Evolutionary conservation across 805 yeast species (phyloP), one percentile per base, ranked within the genome.

Genomic region (Tetrapisispora fleetii): DNA sequence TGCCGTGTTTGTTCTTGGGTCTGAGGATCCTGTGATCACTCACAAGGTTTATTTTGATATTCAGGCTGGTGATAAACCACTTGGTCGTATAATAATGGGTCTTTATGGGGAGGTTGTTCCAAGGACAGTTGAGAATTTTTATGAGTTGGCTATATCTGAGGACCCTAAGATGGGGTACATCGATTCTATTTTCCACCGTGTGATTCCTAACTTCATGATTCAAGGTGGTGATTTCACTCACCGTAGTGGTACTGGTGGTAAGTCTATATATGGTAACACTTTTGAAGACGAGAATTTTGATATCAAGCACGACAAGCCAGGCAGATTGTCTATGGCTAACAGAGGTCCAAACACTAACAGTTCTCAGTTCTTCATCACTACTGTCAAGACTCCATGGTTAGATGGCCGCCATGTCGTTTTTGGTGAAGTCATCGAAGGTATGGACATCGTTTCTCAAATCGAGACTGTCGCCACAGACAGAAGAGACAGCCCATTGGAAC

Each of bases 311-410:
- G 72, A 74, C 73, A 74, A 79, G 69, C 79, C 90, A 76, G 75
- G 87, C 77, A 71, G 82, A 70, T 67, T 86, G 64, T 85, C 95
- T 53, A 90, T 90, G 96, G 96, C 96, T 67, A 90, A 90, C 68
- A 89, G 96, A 55, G 96, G 96, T 60, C 93, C 91, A 69, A 84
- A 87, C 81, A 85, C 96, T 74, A 90, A 90, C 72, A 96, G 96
- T 49, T 87, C 95, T 47, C 97, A 89, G 74, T 89, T 89, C 72
- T 89, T 89, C 77, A 83, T 86, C 73, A 87, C 95, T 50, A 85
- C 83, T 45, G 48, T 22, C n/a, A 73, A 80, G 54, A 72, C 81
- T 60, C 81, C 88, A 49, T 84, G 90, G 89, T 76, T 89, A 67
- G 91, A 88, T 64, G 95, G 95, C 52, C 80, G 82, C 71, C 93